A percentile compares a stretch with the other conserved stretches of the same genome.
Conservation (phyloP, 495 filamentous ascomycete genomes). For the Evernia prunastri region DNA sequence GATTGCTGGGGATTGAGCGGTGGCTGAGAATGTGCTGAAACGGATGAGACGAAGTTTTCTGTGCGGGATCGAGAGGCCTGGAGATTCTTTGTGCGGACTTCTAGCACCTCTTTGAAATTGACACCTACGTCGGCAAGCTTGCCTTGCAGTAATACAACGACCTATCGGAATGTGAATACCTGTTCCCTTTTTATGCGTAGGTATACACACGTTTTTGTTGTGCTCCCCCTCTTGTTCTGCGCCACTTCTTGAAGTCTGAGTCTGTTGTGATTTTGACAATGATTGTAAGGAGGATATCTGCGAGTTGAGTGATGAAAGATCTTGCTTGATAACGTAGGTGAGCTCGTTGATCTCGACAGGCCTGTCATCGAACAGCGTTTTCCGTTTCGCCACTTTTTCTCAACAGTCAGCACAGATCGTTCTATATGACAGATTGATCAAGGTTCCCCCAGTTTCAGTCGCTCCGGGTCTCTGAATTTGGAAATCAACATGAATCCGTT, state of each 20-base stretch:
- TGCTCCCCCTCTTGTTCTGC: constrained; percentile 88
- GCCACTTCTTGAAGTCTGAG: constrained; percentile 47
- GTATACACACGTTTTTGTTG: constrained; percentile 71
- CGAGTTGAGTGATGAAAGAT: constrained; percentile 79
- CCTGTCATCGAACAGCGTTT: constrained; percentile 94
- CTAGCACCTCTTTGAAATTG: constrained; percentile 95
- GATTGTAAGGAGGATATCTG: constrained; percentile 76
- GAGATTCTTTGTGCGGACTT: constrained; percentile 96
- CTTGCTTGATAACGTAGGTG: constrained; percentile 95
- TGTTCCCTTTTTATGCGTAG: not conserved
- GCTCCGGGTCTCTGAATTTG: not conserved
- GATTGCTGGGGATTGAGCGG: constrained; percentile 51
- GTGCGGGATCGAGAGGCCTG: constrained; percentile 87
- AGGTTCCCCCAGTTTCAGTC: not conserved
- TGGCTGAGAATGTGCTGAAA: constrained; percentile 69
- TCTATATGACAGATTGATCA: not conserved
- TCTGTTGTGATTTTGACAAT: constrained; percentile 64
- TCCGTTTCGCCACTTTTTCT: constrained; percentile 75
- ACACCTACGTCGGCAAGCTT: constrained; percentile 90
- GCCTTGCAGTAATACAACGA: constrained; percentile 85
- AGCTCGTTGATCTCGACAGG: constrained; percentile 95
- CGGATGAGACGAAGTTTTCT: constrained; percentile 91
- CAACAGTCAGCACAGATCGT: constrained; percentile 2
- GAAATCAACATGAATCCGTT: not conserved
- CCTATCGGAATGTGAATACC: constrained; percentile 35